Percentiles rank a stretch among this genome's conserved stretches.
These are phyloP conservation scores for Leptographium procerum DNA, from an alignment of 2,329 filamentous ascomycete species.

Conservation along the genomic window DNA sequence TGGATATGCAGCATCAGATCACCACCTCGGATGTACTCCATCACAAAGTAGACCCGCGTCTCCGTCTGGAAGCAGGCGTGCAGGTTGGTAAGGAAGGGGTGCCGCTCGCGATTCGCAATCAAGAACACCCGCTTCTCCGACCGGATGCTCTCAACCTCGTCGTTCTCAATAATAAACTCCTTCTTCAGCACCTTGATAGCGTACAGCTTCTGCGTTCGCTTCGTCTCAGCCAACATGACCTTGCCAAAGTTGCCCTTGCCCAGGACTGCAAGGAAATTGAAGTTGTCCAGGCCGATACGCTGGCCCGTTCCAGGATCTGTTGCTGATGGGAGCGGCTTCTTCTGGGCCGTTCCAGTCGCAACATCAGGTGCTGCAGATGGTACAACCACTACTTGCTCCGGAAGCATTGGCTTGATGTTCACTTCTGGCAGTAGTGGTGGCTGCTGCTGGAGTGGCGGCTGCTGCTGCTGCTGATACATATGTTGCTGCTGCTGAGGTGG, in stretches of 20 bases:
- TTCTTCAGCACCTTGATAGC: slow-evolving; percentile 99
- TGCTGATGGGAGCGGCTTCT: slow-evolving; percentile 58
- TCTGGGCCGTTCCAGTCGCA: slow-evolving; percentile 10
- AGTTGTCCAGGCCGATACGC: slow-evolving; percentile 91
- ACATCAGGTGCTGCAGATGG: slow-evolving; percentile 24
- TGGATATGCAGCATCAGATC: slow-evolving; percentile 99
- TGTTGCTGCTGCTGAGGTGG: not conserved
- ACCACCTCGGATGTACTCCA: slow-evolving; percentile 98
- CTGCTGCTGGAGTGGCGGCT: slow-evolving; percentile 17
- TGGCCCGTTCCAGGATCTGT: slow-evolving; percentile 63
- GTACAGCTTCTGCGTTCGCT: slow-evolving; percentile 81
- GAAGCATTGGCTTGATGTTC: slow-evolving; percentile 28
- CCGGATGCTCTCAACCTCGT: slow-evolving; percentile 94
- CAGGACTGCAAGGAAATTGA: slow-evolving; percentile 96
- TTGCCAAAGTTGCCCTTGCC: slow-evolving; percentile 99
- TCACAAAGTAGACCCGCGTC: slow-evolving; percentile 96
- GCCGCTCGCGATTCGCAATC: slow-evolving; percentile 91
- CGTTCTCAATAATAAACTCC: slow-evolving; percentile 99
- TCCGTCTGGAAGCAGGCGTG: slow-evolving; percentile 99
- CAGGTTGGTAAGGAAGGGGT: slow-evolving; percentile 88
- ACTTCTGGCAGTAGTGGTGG: slow-evolving; percentile 13
- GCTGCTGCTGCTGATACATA: slow-evolving; percentile 20
- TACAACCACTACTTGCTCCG: slow-evolving; percentile 23
- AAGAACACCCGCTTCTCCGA: slow-evolving; percentile 97
- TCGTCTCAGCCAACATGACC: slow-evolving; percentile 98